A percentile compares a stretch with the other conserved stretches of the same genome.
Conservation (phyloP, 2,329 filamentous ascomycete species). For the Neophaeococcomyces aloes region DNA sequence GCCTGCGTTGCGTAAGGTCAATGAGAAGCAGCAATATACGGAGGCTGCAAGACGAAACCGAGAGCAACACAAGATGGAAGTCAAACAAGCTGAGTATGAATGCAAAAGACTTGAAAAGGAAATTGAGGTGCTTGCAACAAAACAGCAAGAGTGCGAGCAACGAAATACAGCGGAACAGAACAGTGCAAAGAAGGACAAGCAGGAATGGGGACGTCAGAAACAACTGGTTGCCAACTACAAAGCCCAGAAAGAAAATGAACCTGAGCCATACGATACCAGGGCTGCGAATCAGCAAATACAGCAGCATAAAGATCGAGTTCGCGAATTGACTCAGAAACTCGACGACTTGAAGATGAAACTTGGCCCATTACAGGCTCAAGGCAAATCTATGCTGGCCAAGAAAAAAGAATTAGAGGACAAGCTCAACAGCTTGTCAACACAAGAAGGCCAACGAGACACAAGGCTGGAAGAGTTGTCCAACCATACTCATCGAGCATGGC, state of each 20-base stretch:
- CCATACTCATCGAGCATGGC: constrained; percentile 62
- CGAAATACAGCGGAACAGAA: constrained; percentile 44
- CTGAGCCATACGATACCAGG: constrained; percentile 52
- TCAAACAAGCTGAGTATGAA: constrained; percentile 34
- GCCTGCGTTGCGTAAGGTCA: constrained; percentile 60
- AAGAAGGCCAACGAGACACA: constrained; percentile 60
- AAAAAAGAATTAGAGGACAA: constrained; percentile 38
- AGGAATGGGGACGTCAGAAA: constrained; percentile 42
- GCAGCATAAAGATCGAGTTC: constrained; percentile 12
- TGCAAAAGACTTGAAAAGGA: constrained; percentile 27
- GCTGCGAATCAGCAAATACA: constrained; percentile 14
- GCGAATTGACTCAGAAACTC: constrained; percentile 32
- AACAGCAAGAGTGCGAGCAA: constrained; percentile 28
- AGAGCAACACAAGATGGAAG: constrained; percentile 44
- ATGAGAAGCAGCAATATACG: constrained; percentile 59
- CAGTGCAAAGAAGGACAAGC: constrained; percentile 41
- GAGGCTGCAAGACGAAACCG: constrained; percentile 14
- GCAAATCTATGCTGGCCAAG: constrained; percentile 28
- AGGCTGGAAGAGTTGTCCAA: constrained; percentile 51
- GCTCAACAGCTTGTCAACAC: constrained; percentile 55
- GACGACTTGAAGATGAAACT: constrained; percentile 15
- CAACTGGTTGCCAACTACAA: constrained; percentile 54
- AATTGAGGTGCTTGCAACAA: constrained; percentile 30
- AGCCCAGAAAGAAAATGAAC: constrained; percentile 50
- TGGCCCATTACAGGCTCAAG: constrained; percentile 28